phyloP scores from a whole-genome alignment of 2,329 filamentous ascomycete species.

The Neopestalotiopsis rosae region DNA sequence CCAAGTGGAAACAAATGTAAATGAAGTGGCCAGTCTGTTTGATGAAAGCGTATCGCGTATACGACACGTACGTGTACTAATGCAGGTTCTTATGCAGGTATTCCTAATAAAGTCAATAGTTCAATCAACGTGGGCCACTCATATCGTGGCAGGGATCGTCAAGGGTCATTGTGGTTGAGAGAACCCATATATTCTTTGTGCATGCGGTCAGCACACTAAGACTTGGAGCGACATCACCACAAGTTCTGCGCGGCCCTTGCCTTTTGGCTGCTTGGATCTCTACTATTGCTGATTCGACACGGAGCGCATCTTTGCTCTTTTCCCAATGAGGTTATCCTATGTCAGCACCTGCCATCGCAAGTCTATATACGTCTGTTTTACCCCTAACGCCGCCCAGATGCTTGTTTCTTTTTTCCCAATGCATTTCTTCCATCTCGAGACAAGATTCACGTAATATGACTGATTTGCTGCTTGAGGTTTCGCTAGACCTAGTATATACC shows the following conservation, averaged over 20 bases:
- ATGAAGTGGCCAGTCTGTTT: no score
- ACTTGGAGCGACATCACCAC: not conserved
- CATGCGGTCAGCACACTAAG: not conserved
- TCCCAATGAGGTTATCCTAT: constrained; percentile 31
- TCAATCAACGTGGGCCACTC: not conserved
- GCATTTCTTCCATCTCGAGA: not conserved
- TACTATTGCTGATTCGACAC: not conserved
- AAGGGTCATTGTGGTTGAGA: not conserved
- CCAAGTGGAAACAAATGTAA: no score
- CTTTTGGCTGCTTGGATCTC: not conserved
- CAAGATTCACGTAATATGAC: constrained; percentile 12
- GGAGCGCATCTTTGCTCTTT: constrained; percentile 13
- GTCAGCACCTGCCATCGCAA: constrained; percentile 19
- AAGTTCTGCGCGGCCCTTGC: not conserved
- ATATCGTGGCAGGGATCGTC: no score
- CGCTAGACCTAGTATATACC: constrained; percentile 72
- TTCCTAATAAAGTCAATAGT: no score
- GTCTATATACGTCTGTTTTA: constrained; percentile 27
- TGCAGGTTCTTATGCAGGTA: no score
- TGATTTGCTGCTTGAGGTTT: constrained; percentile 17
- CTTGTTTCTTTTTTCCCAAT: constrained; percentile 20
- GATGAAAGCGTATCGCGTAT: no score
- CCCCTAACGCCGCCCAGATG: constrained; percentile 40
- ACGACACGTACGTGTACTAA: no score
- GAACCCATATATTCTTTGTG: not conserved